phyloP scores from a whole-genome alignment of 2,329 filamentous ascomycete species.

The Diaporthe citriasiana region DNA sequence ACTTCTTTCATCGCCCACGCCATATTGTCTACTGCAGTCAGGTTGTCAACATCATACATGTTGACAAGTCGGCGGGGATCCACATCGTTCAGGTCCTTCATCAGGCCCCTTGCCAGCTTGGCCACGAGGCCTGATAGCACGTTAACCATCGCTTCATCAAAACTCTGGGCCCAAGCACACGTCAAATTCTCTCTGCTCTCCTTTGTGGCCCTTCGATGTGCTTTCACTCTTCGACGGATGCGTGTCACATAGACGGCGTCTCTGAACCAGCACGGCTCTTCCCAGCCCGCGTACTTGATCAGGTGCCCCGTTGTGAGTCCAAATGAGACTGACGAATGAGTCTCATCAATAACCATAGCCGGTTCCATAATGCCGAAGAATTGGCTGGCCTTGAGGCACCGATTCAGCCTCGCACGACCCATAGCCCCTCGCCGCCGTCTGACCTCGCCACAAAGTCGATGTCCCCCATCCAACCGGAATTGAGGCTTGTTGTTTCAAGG shows the following conservation, averaged over 20 bases:
- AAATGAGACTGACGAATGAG: conserved; percentile 45
- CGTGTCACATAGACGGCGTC: conserved; percentile 48
- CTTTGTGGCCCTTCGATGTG: neutral
- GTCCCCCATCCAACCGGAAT: conserved; percentile 43
- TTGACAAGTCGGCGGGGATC: conserved; percentile 40
- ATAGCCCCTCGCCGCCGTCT: conserved; percentile 23
- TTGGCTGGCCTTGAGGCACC: conserved; percentile 30
- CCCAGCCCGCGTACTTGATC: conserved; percentile 47
- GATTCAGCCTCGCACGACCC: conserved; percentile 21
- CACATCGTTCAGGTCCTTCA: conserved; percentile 51
- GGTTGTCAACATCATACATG: conserved; percentile 27
- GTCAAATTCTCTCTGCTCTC: conserved; percentile 44
- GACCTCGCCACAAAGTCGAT: conserved; percentile 38
- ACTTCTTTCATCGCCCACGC: conserved; percentile 31
- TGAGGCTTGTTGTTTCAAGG: conserved; percentile 47
- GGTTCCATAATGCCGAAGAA: conserved; percentile 29
- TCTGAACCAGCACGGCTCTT: conserved; percentile 51
- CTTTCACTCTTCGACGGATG: conserved; percentile 42
- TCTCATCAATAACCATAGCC: neutral
- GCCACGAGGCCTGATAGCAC: conserved; percentile 48
- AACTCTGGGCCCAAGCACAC: conserved; percentile 45
- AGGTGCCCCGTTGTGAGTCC: conserved; percentile 49
- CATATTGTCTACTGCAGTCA: conserved; percentile 19
- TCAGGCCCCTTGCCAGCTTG: conserved; percentile 49
- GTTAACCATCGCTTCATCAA: conserved; percentile 44